Percentiles rank a stretch among this genome's conserved stretches.
phyloP scores from a whole-genome alignment of 2,329 filamentous ascomycete genomes.

The Aspergillus luchuensis region DNA sequence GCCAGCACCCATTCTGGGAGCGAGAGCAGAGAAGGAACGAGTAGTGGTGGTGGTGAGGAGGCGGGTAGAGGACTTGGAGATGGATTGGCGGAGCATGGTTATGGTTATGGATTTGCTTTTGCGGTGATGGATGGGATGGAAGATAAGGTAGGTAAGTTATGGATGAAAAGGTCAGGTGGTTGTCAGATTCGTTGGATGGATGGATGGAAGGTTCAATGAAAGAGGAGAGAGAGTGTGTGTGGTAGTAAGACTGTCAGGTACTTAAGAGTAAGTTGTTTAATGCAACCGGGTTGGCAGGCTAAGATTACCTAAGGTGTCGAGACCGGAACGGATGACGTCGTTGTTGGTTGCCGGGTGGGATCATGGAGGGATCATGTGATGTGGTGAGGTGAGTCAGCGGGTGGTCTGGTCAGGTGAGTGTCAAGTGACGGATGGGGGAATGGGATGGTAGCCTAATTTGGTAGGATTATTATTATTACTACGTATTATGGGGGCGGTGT shows the following conservation, averaged over 20 bases:
- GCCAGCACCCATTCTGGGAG: conserved; percentile 66
- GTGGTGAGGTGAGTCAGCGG: background rate
- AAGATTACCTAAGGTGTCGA: conserved; percentile 4
- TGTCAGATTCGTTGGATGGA: background rate
- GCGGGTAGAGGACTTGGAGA: conserved; percentile 59
- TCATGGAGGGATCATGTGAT: conserved; percentile 5
- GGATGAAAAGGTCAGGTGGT: conserved; percentile 3
- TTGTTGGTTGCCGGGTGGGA: background rate
- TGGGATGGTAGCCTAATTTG: background rate
- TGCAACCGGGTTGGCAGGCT: background rate
- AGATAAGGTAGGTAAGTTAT: background rate
- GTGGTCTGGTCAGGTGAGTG: conserved; percentile 4
- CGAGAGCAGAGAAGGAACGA: conserved; percentile 65
- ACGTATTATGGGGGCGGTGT: background rate
- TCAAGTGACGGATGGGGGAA: background rate
- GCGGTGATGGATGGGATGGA: background rate
- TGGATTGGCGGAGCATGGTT: conserved; percentile 67
- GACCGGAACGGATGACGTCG: conserved; percentile 2
- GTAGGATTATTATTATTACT: background rate
- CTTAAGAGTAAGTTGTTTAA: background rate
- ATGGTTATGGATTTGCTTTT: conserved; percentile 5
- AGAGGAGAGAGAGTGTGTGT: background rate
- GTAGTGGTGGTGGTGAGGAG: conserved; percentile 42
- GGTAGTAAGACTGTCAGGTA: background rate
- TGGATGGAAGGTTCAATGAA: background rate